A percentile compares a stretch with the other conserved stretches of the same genome.
phyloP scores from a whole-genome alignment of 352 stramenopile genomes.

The Globisporangium cederbergense region DNA sequence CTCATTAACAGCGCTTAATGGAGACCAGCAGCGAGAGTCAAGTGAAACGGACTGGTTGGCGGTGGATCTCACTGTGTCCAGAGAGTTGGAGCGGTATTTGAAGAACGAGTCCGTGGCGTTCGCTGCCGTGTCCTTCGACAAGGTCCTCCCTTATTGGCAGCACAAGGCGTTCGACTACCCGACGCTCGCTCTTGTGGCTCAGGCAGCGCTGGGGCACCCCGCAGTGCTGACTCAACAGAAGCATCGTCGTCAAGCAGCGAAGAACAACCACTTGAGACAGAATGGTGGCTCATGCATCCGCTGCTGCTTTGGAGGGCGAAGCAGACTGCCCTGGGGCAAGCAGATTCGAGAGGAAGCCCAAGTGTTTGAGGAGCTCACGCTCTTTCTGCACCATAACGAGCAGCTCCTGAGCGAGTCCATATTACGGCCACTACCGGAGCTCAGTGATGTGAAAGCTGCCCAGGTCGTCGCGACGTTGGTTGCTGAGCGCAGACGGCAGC shows the following conservation, averaged over 20 bases:
- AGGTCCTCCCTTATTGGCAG: constrained; percentile 21
- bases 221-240: neutral
- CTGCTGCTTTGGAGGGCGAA: constrained; percentile 11
- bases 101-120: constrained; percentile 21
- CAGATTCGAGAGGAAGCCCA: constrained; percentile 8
- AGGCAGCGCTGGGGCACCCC: constrained; percentile 10
- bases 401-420: neutral
- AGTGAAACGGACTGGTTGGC: constrained; percentile 1
- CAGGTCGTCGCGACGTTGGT: constrained; percentile 8
- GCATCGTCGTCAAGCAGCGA: neutral
- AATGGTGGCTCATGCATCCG: neutral
- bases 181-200: constrained; percentile 16
- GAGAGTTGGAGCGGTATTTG: constrained; percentile 21
- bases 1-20: neutral
- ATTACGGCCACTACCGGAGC: neutral
- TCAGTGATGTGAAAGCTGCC: constrained; percentile 2
- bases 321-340: neutral
- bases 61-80: constrained; percentile 1
- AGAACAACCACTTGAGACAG: neutral
- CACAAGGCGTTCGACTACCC: constrained; percentile 25
- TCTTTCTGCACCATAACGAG: constrained; percentile 12
- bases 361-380: constrained; percentile 13
- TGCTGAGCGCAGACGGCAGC: constrained; percentile 2
- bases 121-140: constrained; percentile 19
- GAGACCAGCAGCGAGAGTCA: neutral